Percentiles rank a stretch among this genome's conserved stretches.
Conservation (phyloP, 2,329 filamentous ascomycete genomes). For the Aspergillus versicolor region DNA sequence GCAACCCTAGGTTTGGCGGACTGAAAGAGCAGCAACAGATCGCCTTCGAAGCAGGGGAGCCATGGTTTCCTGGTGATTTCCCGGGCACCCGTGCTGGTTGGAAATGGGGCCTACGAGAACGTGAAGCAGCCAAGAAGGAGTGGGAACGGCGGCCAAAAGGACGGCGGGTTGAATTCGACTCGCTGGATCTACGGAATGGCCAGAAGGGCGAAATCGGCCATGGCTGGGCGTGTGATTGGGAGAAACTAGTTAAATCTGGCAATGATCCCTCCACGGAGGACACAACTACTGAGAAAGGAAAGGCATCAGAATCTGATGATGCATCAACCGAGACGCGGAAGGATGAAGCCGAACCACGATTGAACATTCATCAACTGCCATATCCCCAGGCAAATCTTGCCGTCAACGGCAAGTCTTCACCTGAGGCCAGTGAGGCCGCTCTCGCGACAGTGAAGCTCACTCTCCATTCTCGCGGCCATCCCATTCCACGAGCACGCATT, state of each 20-base stretch:
- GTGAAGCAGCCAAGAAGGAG: slow-evolving; percentile 56
- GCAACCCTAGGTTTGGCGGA: slow-evolving; percentile 80
- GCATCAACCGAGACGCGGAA: neutral
- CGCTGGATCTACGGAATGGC: slow-evolving; percentile 69
- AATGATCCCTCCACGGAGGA: neutral
- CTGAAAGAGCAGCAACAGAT: slow-evolving; percentile 77
- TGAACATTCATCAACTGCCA: slow-evolving; percentile 41
- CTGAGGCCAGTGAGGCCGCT: slow-evolving; percentile 27
- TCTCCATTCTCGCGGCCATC: slow-evolving; percentile 69
- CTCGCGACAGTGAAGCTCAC: slow-evolving; percentile 66
- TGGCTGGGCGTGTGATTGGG: slow-evolving; percentile 83
- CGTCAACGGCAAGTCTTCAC: slow-evolving; percentile 19
- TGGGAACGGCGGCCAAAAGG: slow-evolving; percentile 81
- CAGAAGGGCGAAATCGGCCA: slow-evolving; percentile 79
- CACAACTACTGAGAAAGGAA: slow-evolving; percentile 8
- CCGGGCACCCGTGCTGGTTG: slow-evolving; percentile 76
- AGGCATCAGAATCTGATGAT: slow-evolving; percentile 12
- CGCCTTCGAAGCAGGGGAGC: slow-evolving; percentile 71
- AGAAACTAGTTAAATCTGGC: slow-evolving; percentile 56
- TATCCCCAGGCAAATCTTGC: slow-evolving; percentile 33
- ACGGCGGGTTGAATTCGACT: slow-evolving; percentile 73
- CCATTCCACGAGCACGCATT: slow-evolving; percentile 71
- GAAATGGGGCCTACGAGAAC: slow-evolving; percentile 71
- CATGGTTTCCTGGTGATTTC: slow-evolving; percentile 86
- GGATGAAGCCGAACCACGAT: slow-evolving; percentile 22